Evolutionary conservation across 345 rosid genomes (phyloP).

Genomic region (rapeseed (Brassica napus)): Da-Ae NC_063438.1:2553501-2554000

Average conservation of each 20-base stretch:
- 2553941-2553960: constrained; percentile 20
- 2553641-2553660: constrained; percentile 26
- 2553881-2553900: constrained; percentile 19
- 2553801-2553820: constrained; percentile 39
- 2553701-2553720: constrained; percentile 29
- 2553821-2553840: constrained; percentile 34
- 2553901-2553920: constrained; percentile 14
- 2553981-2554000: constrained; percentile 4
- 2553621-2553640: constrained; percentile 17
- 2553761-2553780: constrained; percentile 35
- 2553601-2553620: not conserved
- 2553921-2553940: constrained; percentile 18
- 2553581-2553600: constrained; percentile 25
- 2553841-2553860: constrained; percentile 31
- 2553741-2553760: constrained; percentile 29
- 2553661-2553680: constrained; percentile 32
- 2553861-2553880: constrained; percentile 19
- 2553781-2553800: constrained; percentile 34
- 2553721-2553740: constrained; percentile 30
- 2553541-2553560: constrained; percentile 44
- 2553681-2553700: constrained; percentile 34
- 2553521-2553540: constrained; percentile 45
- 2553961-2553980: not conserved
- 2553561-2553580: constrained; percentile 48
- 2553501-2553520: constrained; percentile 39